phyloP scores from a whole-genome alignment of 2,329 filamentous ascomycete species.

The Aspergillus bombycis region DNA sequence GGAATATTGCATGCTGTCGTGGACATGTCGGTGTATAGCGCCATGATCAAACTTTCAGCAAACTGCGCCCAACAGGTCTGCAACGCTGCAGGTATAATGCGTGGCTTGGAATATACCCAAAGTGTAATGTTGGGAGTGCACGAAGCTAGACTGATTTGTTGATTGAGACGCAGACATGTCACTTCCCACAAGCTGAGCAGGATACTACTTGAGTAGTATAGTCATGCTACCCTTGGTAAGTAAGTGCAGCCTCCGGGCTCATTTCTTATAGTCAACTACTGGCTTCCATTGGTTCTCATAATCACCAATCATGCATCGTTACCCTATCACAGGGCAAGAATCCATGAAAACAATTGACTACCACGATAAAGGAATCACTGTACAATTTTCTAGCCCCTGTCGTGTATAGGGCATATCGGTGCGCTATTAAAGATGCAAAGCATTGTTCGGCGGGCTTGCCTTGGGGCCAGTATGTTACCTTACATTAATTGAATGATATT shows the following conservation, averaged over 20 bases:
- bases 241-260: background rate
- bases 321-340: too few relatives aligned
- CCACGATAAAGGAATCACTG: too few relatives aligned
- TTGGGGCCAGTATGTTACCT: too few relatives aligned
- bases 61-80: background rate
- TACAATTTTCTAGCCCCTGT: too few relatives aligned
- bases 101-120: background rate
- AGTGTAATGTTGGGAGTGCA: background rate
- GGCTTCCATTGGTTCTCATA: background rate
- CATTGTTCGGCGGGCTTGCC: too few relatives aligned
- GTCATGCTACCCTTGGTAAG: background rate
- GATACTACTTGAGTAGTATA: background rate
- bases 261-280: background rate
- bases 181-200: too few relatives aligned
- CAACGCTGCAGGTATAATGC: background rate
- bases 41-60: background rate
- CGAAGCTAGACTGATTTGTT: background rate
- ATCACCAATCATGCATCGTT: background rate
- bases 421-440: too few relatives aligned
- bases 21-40: background rate
- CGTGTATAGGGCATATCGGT: too few relatives aligned
- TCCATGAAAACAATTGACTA: too few relatives aligned
- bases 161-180: background rate
- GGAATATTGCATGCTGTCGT: background rate
- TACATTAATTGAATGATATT: too few relatives aligned